Evolutionary conservation across 2,329 filamentous ascomycete species (phyloP), one percentile per base, ranked within the genome.

Genomic region (Didymella exigua): DNA sequence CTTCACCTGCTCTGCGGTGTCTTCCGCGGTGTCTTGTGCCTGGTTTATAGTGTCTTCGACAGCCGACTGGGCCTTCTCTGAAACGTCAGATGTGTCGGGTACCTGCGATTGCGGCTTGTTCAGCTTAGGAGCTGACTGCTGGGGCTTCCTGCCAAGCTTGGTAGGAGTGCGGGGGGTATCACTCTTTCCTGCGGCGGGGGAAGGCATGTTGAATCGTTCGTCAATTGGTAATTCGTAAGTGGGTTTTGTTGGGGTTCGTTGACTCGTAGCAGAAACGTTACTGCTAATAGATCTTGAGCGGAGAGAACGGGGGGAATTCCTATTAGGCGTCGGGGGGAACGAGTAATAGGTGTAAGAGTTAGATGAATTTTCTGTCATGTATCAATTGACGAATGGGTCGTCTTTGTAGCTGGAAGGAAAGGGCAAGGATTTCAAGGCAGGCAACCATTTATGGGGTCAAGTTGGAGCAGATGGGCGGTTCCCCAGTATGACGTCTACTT

Each of bases 281-380:
- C 68, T 71, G 59, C 75, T 74, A 57, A 73, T 70, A 26, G 79
- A 79, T 65, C 65, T 68, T 61, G 72, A 75, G 51, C 71, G 70
- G 51, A 58, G 58, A 44, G 69, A 73, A 51, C 69, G 70, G 62
- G 72, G 71, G 59, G 72, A 74, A 60, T 71, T 70, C 67, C 78
- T 74, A 60, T 75, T 79, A 49, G 79, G 78, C 42, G 79, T 80
- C 49, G 77, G 78, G 66, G 79, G 79, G 56, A 81, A 81, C 58
- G 79, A 80, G 69, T 80, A 81, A 71, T 81, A 81, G 49, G 77
- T 76, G 76, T 81, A 81, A 63, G 74, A 75, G 65, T 75, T 74
- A 59, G 73, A 74, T 47, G 76, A 77, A 63, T 79, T 77, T 68
- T 75, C 76, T 68, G 76, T 78, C 79, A 81, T 81, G 73, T 78